phyloP scores from a whole-genome alignment of 495 filamentous ascomycete genomes.

The Aspergillus funiculosus region DNA sequence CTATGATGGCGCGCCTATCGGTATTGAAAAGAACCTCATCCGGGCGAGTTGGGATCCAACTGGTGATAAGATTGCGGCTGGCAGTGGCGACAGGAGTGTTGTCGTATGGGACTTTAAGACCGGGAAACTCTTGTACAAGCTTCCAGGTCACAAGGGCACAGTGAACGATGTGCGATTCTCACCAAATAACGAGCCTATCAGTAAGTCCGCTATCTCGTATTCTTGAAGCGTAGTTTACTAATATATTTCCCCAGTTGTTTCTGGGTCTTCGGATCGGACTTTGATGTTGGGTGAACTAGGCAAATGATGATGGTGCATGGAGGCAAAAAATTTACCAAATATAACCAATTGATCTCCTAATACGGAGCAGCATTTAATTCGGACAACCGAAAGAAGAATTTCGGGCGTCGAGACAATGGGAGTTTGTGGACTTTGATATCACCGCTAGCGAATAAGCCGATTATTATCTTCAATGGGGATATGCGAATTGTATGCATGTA shows the following conservation, averaged over 20 bases:
- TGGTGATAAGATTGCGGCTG: constrained; percentile 80
- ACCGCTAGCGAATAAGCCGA: not conserved
- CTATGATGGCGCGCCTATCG: constrained; percentile 81
- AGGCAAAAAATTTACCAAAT: not conserved
- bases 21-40: constrained; percentile 87
- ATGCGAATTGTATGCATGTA: no score
- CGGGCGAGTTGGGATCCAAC: constrained; percentile 85
- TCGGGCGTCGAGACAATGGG: no score
- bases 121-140: constrained; percentile 85
- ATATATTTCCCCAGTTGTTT: constrained; percentile 57
- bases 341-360: not conserved
- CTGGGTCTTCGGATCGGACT: constrained; percentile 75
- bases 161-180: constrained; percentile 94
- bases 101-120: constrained; percentile 82
- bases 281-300: constrained; percentile 73
- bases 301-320: constrained; percentile 36
- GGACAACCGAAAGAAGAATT: no score
- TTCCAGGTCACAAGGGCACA: constrained; percentile 91
- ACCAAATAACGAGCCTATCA: constrained; percentile 74
- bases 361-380: no score
- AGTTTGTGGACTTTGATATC: not conserved
- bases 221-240: not conserved
- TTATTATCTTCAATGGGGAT: not conserved
- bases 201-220: constrained; percentile 53
- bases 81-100: constrained; percentile 83